Base-by-base conservation (phyloP, 2,329 filamentous ascomycete species). In the Tolypocladium endophyticum region DNA sequence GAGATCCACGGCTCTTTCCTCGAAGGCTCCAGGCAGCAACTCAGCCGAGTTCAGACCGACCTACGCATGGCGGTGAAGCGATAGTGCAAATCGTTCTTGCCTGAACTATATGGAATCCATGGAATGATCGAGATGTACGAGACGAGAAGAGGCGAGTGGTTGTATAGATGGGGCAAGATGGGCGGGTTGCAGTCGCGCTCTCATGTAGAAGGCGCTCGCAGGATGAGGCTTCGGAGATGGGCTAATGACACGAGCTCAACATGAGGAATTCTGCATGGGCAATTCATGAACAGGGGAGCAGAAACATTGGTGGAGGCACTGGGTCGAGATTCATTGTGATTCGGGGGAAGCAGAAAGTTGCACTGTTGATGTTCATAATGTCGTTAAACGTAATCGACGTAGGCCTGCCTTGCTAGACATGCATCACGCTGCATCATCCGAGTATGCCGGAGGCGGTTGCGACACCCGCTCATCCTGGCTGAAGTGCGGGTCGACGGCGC, bases 361-460 rank as follows among this genome's bases (percentile, higher is more conserved):
- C 18, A 14, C 9, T 14, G 20, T 23, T 23, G 20, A n/a, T 23
- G 30, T 54, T 35, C 30, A 35, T 53, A 20, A 35, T 23, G 2
- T 54, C 50, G 50, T 54, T 54, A 16, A 12, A 23, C 20, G 11
- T 8, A 23, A 23, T 12, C 2, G 14, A 20, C 12, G 45, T 30
- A 30, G 12, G 30, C 30, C 35, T 23, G 30, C 36, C 30, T 23
- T 23, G 30, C 23, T n/a, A 35, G 20, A n/a, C 4, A 14, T 9
- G 9, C 50, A 45, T 60, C 56, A 63, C 14, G 43, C 60, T 28
- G 60, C 57, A 54, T 67, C 58, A n/a, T 72, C 70, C 28, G 66
- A 66, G 59, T 73, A 73, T 9, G 65, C 62, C 41, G 69, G 68
- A 2, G 70, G 69, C 16, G 66, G 56, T 61, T 59, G 61, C 25